Evolutionary conservation across 495 filamentous ascomycete species (phyloP).

Genomic region (Chaetomium fimeti): DNA sequence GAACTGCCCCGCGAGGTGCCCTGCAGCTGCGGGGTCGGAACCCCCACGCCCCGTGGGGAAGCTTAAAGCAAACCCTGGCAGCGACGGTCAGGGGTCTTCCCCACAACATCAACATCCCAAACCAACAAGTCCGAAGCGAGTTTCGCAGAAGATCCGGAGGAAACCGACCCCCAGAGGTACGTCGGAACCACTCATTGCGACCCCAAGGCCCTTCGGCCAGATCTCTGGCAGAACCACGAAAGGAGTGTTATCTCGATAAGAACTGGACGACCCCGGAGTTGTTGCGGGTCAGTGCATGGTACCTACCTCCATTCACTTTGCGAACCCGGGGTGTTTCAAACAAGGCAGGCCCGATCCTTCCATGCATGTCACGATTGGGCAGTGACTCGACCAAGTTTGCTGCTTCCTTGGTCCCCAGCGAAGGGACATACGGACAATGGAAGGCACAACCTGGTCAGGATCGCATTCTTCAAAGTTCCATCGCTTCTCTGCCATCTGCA

Average conservation of each 20-base stretch:
- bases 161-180: too few relatives aligned
- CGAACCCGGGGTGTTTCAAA: neutral
- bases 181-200: too few relatives aligned
- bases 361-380: constrained; percentile 10
- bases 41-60: constrained; percentile 31
- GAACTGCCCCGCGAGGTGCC: neutral
- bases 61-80: neutral
- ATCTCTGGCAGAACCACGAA: too few relatives aligned
- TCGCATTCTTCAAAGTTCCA: constrained; percentile 11
- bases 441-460: neutral
- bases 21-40: constrained; percentile 2
- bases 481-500: neutral
- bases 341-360: constrained; percentile 2
- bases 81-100: neutral
- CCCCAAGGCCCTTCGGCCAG: neutral
- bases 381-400: constrained; percentile 4
- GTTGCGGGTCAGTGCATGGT: too few relatives aligned
- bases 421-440: too few relatives aligned
- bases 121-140: neutral
- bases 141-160: too few relatives aligned
- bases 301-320: neutral
- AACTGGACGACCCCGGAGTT: too few relatives aligned
- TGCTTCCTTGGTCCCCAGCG: constrained; percentile 5
- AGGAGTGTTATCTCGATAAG: too few relatives aligned
- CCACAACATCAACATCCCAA: neutral